Evolutionary conservation across 208 protist species (phyloP).

Genomic region (Herpetomonas samuelpessoai): DNA sequence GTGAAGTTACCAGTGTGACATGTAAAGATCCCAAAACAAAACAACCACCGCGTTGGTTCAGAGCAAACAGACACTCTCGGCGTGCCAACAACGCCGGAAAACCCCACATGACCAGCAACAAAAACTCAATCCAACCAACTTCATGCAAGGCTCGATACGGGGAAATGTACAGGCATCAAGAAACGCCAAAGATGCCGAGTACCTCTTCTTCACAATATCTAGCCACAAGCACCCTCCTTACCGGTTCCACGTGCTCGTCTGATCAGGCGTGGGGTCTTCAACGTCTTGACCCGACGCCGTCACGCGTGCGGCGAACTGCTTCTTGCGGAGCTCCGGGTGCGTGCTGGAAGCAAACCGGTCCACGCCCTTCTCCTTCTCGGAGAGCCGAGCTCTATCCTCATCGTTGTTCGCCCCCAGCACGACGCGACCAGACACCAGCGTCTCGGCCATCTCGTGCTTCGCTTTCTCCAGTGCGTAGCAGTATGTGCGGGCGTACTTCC

Average conservation of each 20-base stretch:
- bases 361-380: constrained; percentile 33
- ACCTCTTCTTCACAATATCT: too few species aligned
- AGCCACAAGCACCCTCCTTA: too few species aligned
- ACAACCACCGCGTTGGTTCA: too few species aligned
- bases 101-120: too few species aligned
- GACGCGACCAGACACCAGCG: constrained; percentile 26
- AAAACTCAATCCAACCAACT: too few species aligned
- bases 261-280: constrained; percentile 64
- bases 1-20: too few species aligned
- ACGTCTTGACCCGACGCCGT: constrained; percentile 38
- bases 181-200: too few species aligned
- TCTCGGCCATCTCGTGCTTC: constrained; percentile 56
- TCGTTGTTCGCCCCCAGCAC: constrained; percentile 34
- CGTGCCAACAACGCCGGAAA: too few species aligned
- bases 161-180: too few species aligned
- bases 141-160: too few species aligned
- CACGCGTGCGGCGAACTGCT: constrained; percentile 49
- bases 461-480: constrained; percentile 76
- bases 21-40: too few species aligned
- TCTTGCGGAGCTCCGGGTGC: constrained; percentile 81
- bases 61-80: too few species aligned
- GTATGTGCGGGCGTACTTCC: constrained; percentile 87
- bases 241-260: constrained; percentile 56
- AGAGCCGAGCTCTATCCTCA: constrained; percentile 42
- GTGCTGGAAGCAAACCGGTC: constrained; percentile 86